Conservation (phyloP, 805 yeast species). For the Candida orba region DNA sequence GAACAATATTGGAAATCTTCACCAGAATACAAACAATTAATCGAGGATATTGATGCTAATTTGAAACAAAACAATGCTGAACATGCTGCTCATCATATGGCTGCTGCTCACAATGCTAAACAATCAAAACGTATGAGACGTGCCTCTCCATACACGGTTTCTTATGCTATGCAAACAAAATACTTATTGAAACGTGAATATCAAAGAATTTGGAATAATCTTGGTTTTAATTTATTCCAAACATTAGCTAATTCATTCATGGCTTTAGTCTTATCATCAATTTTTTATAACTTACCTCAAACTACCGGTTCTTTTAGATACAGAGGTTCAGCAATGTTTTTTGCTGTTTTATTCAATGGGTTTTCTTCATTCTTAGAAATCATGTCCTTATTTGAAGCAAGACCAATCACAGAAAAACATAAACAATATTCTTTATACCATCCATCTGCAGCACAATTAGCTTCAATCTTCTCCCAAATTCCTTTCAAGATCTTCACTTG, state of each 20-base stretch:
- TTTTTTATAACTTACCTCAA: slow-evolving; percentile 43
- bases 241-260: slow-evolving; percentile 40
- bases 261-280: slow-evolving; percentile 50
- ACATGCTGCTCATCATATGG: slow-evolving; percentile 27
- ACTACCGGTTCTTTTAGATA: slow-evolving; percentile 42
- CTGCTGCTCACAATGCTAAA: slow-evolving; percentile 41
- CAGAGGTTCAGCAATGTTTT: slow-evolving; percentile 61
- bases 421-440: slow-evolving; percentile 50
- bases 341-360: slow-evolving; percentile 57
- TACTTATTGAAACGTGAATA: slow-evolving; percentile 39
- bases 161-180: slow-evolving; percentile 44
- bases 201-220: slow-evolving; percentile 42
- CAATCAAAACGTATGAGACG: slow-evolving; percentile 42
- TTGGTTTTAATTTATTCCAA: slow-evolving; percentile 37
- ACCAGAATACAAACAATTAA: slow-evolving; percentile 31
- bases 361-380: slow-evolving; percentile 55
- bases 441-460: slow-evolving; percentile 59
- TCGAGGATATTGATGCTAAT: slow-evolving; percentile 35
- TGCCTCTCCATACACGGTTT: slow-evolving; percentile 46
- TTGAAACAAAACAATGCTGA: background rate
- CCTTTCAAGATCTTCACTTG: slow-evolving; percentile 41
- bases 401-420: slow-evolving; percentile 55
- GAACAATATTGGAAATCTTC: slow-evolving; percentile 43
- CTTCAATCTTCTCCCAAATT: slow-evolving; percentile 52
- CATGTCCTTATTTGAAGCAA: slow-evolving; percentile 24